These are phyloP conservation scores for Salix exigua DNA, from an alignment of 345 rosid genomes.

Conservation along the genomic window DNA sequence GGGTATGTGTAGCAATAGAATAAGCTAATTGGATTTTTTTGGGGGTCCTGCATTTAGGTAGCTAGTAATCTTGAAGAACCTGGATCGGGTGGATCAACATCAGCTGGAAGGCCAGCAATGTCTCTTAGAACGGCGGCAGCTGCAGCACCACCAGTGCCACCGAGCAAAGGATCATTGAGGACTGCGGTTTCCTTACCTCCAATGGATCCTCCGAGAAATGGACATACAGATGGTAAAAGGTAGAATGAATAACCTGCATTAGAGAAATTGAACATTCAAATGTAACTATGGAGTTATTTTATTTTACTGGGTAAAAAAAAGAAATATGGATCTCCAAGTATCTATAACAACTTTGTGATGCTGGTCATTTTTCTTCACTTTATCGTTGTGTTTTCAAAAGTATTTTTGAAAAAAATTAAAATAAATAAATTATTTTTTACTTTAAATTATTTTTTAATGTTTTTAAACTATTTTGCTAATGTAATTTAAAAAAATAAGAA, in stretches of 20 bases:
- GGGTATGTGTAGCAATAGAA: neutral
- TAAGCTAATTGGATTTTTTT: slow-evolving; percentile 15
- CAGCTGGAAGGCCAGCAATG: slow-evolving; percentile 54
- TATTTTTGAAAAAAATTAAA: too few species aligned
- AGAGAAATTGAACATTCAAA: neutral
- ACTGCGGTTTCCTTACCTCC: slow-evolving; percentile 62
- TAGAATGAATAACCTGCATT: slow-evolving; percentile 6
- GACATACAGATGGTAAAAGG: slow-evolving; percentile 57
- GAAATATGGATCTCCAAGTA: neutral
- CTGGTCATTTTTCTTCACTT: neutral
- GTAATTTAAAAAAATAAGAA: too few species aligned
- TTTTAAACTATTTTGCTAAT: too few species aligned
- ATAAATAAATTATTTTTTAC: too few species aligned
- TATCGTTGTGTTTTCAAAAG: too few species aligned
- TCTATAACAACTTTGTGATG: neutral
- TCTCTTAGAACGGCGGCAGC: slow-evolving; percentile 44
- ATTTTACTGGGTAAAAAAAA: neutral
- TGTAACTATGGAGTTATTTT: neutral
- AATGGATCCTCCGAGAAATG: slow-evolving; percentile 55
- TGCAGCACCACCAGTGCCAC: slow-evolving; percentile 50
- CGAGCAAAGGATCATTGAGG: slow-evolving; percentile 54
- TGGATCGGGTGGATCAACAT: slow-evolving; percentile 43
- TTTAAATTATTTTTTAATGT: too few species aligned
- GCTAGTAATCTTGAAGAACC: slow-evolving; percentile 47
- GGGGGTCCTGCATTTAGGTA: slow-evolving; percentile 33